These are phyloP conservation scores for Calonectria pauciramosa DNA, from an alignment of 2,329 filamentous ascomycete species.

Conservation along the genomic window DNA sequence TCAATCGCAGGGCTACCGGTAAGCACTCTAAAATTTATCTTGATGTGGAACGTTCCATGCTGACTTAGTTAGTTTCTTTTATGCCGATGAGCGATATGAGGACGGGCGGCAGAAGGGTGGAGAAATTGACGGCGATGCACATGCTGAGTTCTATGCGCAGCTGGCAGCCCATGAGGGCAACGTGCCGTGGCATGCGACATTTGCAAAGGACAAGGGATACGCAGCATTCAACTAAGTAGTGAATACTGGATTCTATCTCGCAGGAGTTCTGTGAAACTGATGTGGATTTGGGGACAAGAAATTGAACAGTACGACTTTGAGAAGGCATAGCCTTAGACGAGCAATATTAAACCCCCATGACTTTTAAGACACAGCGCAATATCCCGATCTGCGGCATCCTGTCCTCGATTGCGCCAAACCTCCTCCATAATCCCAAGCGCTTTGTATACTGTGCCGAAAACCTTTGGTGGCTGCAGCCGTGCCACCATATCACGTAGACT, in stretches of 20 bases:
- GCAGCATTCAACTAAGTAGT: not conserved
- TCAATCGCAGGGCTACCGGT: slow-evolving; percentile 1
- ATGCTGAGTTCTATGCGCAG: slow-evolving; percentile 52
- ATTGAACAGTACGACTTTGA: not conserved
- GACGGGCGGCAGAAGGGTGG: slow-evolving; percentile 53
- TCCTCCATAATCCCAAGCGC: slow-evolving; percentile 14
- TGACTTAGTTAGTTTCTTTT: slow-evolving; percentile 57
- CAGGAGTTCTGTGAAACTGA: not conserved
- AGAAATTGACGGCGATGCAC: slow-evolving; percentile 47
- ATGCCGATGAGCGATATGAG: slow-evolving; percentile 60
- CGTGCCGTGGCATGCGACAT: slow-evolving; percentile 23
- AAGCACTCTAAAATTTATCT: not conserved
- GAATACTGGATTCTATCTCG: not conserved
- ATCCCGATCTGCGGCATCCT: not conserved
- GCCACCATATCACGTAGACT: not conserved
- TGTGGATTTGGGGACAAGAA: not conserved
- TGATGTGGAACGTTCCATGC: not conserved
- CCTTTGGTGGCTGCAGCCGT: not conserved
- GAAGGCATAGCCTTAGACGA: not conserved
- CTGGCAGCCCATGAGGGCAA: slow-evolving; percentile 6
- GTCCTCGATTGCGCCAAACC: slow-evolving; percentile 8
- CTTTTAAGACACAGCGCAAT: not conserved
- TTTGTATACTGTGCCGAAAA: slow-evolving; percentile 12
- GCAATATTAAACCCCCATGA: not conserved
- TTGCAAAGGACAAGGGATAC: slow-evolving; percentile 23